phyloP scores from a whole-genome alignment of 2,329 filamentous ascomycete species.

The Colletotrichum theobromicola region DNA sequence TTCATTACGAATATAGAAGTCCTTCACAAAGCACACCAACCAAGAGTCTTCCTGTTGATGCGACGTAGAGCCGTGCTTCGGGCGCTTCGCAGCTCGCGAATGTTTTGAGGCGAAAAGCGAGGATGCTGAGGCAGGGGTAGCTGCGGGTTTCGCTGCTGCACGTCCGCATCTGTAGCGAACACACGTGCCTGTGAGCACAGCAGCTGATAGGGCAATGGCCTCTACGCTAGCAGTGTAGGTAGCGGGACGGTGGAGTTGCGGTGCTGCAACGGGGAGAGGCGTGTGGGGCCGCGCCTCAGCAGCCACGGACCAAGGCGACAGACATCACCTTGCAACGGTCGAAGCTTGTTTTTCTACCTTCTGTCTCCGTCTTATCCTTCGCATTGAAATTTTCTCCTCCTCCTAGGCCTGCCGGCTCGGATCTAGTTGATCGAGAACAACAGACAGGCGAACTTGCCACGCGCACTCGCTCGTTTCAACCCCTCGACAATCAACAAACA shows the following conservation, averaged over 20 bases:
- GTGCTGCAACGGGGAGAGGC: neutral
- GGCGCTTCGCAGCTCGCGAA: neutral
- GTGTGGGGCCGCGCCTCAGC: constrained; percentile 5
- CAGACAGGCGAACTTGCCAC: neutral
- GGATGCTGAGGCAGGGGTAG: neutral
- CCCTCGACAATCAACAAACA: neutral
- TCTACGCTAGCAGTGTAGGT: neutral
- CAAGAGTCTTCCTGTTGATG: neutral
- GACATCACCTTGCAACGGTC: neutral
- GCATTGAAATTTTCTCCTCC: neutral
- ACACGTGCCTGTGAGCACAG: constrained; percentile 20
- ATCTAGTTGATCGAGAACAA: neutral
- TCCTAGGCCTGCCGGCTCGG: neutral
- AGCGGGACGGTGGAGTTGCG: constrained; percentile 6
- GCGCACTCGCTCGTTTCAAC: neutral
- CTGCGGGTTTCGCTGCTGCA: constrained; percentile 1
- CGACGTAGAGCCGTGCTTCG: neutral
- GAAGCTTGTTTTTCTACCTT: constrained; percentile 14
- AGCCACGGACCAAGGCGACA: neutral
- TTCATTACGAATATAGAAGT: neutral
- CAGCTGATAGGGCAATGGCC: constrained; percentile 25
- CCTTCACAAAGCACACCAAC: neutral
- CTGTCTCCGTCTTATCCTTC: neutral
- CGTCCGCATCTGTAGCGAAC: constrained; percentile 10
- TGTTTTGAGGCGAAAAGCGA: neutral